phyloP scores from a whole-genome alignment of 1,284 basidiomycete species.

The Ustilago vetiveriae region DNA sequence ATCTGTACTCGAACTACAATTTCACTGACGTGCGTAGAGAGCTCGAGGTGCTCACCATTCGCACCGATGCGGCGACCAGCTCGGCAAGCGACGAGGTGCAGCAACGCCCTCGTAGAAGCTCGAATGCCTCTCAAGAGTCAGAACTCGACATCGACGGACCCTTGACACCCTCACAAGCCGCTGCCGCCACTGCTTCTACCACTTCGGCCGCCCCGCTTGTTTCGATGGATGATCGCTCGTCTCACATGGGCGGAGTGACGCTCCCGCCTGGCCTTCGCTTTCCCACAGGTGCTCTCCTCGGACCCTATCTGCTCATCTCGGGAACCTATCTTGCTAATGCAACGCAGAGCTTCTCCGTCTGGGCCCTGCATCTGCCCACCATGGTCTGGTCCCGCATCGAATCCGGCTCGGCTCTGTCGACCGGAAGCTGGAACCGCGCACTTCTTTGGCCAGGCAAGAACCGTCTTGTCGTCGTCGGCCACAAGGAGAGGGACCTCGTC shows the following conservation, averaged over 20 bases:
- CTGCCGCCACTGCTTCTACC: slow-evolving; percentile 1
- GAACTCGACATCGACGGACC: slow-evolving; percentile 37
- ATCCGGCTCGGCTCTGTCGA: slow-evolving; percentile 49
- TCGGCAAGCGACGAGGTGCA: slow-evolving; percentile 1
- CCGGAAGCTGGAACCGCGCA: slow-evolving; percentile 61
- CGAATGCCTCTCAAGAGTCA: slow-evolving; percentile 40
- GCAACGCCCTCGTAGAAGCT: slow-evolving; percentile 22
- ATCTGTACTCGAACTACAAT: slow-evolving; percentile 63
- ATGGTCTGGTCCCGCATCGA: slow-evolving; percentile 62
- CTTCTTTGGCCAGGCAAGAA: slow-evolving; percentile 56
- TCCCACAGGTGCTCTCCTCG: slow-evolving; percentile 57
- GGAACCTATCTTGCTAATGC: slow-evolving; percentile 64
- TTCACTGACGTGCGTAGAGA: slow-evolving; percentile 63
- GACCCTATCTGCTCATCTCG: slow-evolving; percentile 57
- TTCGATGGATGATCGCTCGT: slow-evolving; percentile 47
- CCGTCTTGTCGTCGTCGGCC: slow-evolving; percentile 56
- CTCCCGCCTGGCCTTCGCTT: slow-evolving; percentile 63
- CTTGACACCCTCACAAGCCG: slow-evolving; percentile 21
- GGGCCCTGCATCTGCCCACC: slow-evolving; percentile 58
- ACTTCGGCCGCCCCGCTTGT: slow-evolving; percentile 20
- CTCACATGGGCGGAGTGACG: slow-evolving; percentile 52
- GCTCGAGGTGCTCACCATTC: slow-evolving; percentile 53
- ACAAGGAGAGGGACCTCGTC: slow-evolving; percentile 61
- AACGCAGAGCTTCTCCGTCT: slow-evolving; percentile 62
- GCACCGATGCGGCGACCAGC: neutral